Conservation (phyloP, 345 rosid species). For the Sisymbrium altissimum region DNA sequence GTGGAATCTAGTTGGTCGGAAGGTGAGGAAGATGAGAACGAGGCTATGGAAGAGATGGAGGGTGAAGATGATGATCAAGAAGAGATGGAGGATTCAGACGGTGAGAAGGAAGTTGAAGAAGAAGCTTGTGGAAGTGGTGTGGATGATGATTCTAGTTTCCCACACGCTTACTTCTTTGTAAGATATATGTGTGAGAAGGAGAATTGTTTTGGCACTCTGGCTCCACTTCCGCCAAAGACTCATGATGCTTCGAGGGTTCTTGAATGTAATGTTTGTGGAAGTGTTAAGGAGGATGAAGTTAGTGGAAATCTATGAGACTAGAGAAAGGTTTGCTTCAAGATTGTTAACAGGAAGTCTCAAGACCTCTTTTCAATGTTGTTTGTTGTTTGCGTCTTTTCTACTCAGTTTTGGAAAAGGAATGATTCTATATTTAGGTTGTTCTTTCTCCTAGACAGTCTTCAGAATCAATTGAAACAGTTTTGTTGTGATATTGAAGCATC, state of each 20-base stretch:
- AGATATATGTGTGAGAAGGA: conserved; percentile 66
- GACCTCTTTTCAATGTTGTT: too few species aligned
- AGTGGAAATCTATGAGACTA: background rate
- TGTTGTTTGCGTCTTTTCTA: conserved; percentile 2
- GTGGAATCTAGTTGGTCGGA: conserved; percentile 92
- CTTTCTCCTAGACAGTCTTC: background rate
- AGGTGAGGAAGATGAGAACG: conserved; percentile 47
- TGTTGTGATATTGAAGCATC: background rate
- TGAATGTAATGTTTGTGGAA: conserved; percentile 91
- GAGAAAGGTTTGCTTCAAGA: background rate
- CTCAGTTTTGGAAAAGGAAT: background rate
- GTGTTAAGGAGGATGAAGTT: conserved; percentile 48
- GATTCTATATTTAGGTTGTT: background rate
- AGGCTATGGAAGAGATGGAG: conserved; percentile 25
- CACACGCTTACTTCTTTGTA: conserved; percentile 79
- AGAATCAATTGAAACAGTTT: background rate
- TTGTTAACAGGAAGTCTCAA: too few species aligned
- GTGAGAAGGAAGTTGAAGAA: conserved; percentile 19
- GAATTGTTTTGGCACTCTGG: conserved; percentile 75
- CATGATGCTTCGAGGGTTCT: conserved; percentile 39
- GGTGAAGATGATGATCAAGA: conserved; percentile 36
- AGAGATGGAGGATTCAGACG: conserved; percentile 35
- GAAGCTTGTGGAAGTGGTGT: conserved; percentile 18
- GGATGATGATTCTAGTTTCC: conserved; percentile 44
- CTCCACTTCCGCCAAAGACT: conserved; percentile 59